Evolutionary conservation across 2,329 filamentous ascomycete genomes (phyloP), one percentile per base, ranked within the genome.

Genomic region (Colletotrichum sp.): DNA sequence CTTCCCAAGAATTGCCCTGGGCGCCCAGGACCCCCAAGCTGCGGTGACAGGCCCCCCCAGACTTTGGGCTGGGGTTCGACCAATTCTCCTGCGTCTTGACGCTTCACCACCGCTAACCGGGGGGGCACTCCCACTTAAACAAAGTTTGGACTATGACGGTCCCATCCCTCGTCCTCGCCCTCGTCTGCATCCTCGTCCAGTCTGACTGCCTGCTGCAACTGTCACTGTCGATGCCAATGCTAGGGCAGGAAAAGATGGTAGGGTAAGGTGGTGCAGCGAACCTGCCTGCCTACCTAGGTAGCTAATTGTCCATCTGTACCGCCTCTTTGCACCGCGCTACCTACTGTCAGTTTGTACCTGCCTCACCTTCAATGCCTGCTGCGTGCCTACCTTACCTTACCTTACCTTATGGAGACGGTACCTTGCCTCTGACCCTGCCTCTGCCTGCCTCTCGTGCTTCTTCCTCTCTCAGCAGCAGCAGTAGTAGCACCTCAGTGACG

Each of bases 131-230:
- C 48, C 48, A 68, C 63, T 69, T 48, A 75, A 78, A 78, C 77
- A 77, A 32, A 78, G 77, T 78, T 77, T 72, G 72, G 68, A 70
- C 77, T 77, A 78, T 78, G 77, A 78, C 72, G 72, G 61, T 36
- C 69, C 70, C 63, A 65, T 72, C 57, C 21, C 32, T 66, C 43
- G 34, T 70, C 60, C 24, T 69, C 43, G 34, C 67, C 60, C 24
- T 69, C 59, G 55, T 70, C 69, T 9, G 43, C 43, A 26, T 61
- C 43, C 34, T 30, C 28, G 26, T 34, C 59, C 26, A 61, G n/a
- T 32, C 18, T 61, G 30, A 34, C 43, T 32, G 52, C 43, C 48
- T 68, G 26, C 43, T 55, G 43, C 43, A 21, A 32, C 43, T 57
- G 21, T 26, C 61, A 43, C 61, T 13, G 65, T 57, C 48, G 39